Conservation (phyloP, 2,329 filamentous ascomycete genomes). For the Boeremia lycopersici region DNA sequence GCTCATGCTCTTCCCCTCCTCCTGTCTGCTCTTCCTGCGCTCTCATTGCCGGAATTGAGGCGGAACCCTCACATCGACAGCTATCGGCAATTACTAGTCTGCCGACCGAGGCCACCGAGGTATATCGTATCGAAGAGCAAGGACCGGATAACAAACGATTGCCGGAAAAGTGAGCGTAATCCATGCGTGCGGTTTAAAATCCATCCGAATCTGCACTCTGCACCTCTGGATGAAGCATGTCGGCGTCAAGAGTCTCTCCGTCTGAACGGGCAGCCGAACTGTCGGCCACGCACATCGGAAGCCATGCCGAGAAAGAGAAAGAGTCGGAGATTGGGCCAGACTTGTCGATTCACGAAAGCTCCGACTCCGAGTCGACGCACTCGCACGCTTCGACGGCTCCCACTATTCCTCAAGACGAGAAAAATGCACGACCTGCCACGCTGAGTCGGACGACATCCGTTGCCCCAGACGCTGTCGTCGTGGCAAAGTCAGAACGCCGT, state of each 20-base stretch:
- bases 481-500: conserved; percentile 64
- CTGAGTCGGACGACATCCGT: conserved; percentile 41
- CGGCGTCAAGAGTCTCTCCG: conserved; percentile 3
- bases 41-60: too few relatives aligned
- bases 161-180: conserved; percentile 3
- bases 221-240: conserved; percentile 8
- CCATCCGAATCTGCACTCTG: background rate
- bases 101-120: conserved; percentile 5
- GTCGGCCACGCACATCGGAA: background rate
- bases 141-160: conserved; percentile 12
- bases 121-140: conserved; percentile 1
- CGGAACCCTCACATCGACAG: too few relatives aligned
- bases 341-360: conserved; percentile 9
- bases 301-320: conserved; percentile 5
- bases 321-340: conserved; percentile 2
- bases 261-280: conserved; percentile 4
- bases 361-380: conserved; percentile 8
- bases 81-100: background rate
- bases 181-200: background rate
- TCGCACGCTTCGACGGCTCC: conserved; percentile 30
- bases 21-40: too few relatives aligned
- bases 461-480: conserved; percentile 50
- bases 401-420: conserved; percentile 25
- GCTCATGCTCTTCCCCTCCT: background rate
- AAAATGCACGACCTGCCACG: conserved; percentile 22